A percentile compares a stretch with the other conserved stretches of the same genome.
Conservation (phyloP, 768 basidiomycete species). For the Tephrocybe sp. region DNA sequence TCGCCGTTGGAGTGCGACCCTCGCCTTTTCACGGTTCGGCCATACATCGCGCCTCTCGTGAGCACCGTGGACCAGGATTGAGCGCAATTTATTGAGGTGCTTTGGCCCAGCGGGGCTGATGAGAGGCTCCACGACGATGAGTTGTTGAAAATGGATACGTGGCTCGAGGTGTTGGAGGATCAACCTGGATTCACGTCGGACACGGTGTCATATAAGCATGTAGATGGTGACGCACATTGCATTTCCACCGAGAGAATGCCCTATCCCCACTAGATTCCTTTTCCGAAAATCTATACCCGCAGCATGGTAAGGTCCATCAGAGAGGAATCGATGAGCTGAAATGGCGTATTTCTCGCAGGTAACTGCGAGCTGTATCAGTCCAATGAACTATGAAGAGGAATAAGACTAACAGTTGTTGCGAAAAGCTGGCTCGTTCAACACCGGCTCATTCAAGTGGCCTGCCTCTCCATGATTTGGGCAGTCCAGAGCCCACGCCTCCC, state of each 20-base stretch:
- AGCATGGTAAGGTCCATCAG: conserved; percentile 35
- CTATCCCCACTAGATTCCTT: conserved; percentile 60
- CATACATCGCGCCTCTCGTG: conserved; percentile 52
- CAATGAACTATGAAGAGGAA: neutral
- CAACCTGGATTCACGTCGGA: conserved; percentile 34
- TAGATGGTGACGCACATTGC: conserved; percentile 47
- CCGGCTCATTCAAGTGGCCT: conserved; percentile 49
- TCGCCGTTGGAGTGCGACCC: conserved; percentile 31
- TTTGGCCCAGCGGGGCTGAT: conserved; percentile 50
- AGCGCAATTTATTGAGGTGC: conserved; percentile 40
- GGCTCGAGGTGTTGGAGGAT: conserved; percentile 53
- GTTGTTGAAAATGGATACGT: conserved; percentile 41
- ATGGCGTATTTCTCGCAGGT: conserved; percentile 65
- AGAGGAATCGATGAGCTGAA: conserved; percentile 58
- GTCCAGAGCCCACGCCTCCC: conserved; percentile 68
- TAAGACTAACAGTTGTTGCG: conserved; percentile 40
- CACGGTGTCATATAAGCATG: neutral
- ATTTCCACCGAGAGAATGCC: conserved; percentile 69
- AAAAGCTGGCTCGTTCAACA: conserved; percentile 43
- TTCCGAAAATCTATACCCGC: conserved; percentile 46
- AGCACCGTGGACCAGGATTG: conserved; percentile 44
- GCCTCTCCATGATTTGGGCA: conserved; percentile 75
- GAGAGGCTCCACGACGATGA: conserved; percentile 68
- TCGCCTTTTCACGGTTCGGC: conserved; percentile 45
- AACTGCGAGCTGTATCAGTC: conserved; percentile 35